A percentile compares a stretch with the other conserved stretches of the same genome.
These are phyloP conservation scores for Saccharomycopsis oosterbeekiorum DNA, from an alignment of 805 yeast species.

Conservation along the genomic window DNA sequence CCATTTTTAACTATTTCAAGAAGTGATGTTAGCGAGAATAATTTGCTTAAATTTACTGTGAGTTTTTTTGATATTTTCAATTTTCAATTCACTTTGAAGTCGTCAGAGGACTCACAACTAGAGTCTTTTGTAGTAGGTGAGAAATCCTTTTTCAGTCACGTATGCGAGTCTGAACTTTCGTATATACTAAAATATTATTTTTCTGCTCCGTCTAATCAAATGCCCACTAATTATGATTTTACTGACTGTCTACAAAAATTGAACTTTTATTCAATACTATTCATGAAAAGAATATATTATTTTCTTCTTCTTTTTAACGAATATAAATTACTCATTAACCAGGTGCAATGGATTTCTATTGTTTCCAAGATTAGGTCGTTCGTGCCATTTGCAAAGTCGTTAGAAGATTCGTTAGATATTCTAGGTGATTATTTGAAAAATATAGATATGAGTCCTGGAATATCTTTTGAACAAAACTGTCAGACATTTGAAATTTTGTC, in stretches of 20 bases:
- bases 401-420: neutral
- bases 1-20: constrained; percentile 2
- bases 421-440: neutral
- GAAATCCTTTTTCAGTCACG: neutral
- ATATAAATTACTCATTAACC: neutral
- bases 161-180: neutral
- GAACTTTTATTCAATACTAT: constrained; percentile 3
- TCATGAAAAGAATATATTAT: constrained; percentile 1
- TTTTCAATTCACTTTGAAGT: constrained; percentile 6
- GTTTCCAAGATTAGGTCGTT: neutral
- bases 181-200: neutral
- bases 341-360: neutral
- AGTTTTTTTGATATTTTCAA: neutral
- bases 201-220: neutral
- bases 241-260: constrained; percentile 2
- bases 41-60: neutral
- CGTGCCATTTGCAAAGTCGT: neutral
- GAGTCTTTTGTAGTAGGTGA: neutral
- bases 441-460: neutral
- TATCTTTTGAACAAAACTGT: neutral
- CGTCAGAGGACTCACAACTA: neutral
- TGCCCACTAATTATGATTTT: neutral
- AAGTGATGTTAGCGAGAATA: too few relatives aligned
- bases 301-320: neutral
- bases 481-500: neutral